These are phyloP conservation scores for Pichia terricola DNA, from an alignment of 1,139 yeast species.

Conservation along the genomic window DNA sequence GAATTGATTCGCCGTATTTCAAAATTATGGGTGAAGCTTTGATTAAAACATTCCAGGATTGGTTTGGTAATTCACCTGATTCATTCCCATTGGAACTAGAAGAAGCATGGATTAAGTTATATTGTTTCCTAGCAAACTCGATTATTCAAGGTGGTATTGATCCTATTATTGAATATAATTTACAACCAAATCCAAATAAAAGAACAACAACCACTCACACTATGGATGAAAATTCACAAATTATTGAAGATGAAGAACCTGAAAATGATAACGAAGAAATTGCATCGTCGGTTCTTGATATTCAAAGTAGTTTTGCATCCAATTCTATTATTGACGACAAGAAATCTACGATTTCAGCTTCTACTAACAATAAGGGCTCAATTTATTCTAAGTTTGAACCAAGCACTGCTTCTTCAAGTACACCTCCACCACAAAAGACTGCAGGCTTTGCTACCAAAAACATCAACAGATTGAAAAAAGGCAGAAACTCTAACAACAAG, in stretches of 20 bases:
- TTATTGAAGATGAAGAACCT: not conserved
- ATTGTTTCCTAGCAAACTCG: constrained; percentile 51
- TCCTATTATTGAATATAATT: constrained; percentile 23
- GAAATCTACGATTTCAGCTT: not conserved
- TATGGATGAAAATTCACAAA: not conserved
- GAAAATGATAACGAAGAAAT: constrained; percentile 4
- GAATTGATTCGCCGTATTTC: constrained; percentile 63
- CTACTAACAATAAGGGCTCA: not conserved
- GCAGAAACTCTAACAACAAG: constrained; percentile 7
- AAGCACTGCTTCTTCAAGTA: not conserved
- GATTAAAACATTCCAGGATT: constrained; percentile 61
- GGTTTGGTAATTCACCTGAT: constrained; percentile 30
- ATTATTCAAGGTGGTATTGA: constrained; percentile 29
- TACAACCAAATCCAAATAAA: constrained; percentile 5
- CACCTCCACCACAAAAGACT: not conserved
- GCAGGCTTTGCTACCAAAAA: constrained; percentile 8
- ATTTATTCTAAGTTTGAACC: constrained; percentile 5
- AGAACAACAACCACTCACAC: too few relatives aligned
- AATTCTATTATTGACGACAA: constrained; percentile 3
- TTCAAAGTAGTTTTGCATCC: constrained; percentile 1
- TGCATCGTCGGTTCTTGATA: constrained; percentile 2
- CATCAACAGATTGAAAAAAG: constrained; percentile 7
- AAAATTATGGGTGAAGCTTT: constrained; percentile 76
- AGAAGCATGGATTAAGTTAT: constrained; percentile 65
- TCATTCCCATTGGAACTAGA: constrained; percentile 41